Conservation (phyloP, 2,329 filamentous ascomycete species). For the Xylariaceae sp. region DNA sequence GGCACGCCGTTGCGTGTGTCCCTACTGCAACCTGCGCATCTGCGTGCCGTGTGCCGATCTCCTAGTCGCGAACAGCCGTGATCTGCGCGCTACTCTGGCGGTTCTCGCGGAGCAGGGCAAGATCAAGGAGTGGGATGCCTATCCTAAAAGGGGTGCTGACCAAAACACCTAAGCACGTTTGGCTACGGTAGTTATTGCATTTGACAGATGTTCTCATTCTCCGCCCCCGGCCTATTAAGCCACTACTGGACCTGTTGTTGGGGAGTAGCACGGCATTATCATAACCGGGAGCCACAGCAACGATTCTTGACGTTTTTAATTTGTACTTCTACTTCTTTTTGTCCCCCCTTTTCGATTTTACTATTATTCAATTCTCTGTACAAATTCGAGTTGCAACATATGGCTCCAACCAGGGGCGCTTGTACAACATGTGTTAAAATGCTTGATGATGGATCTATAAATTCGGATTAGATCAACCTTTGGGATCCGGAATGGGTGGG, state of each 20-base stretch:
- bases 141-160: slow-evolving; percentile 3
- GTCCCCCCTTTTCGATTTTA: neutral
- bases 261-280: neutral
- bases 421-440: slow-evolving; percentile 1
- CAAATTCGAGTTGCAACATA: slow-evolving; percentile 6
- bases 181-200: neutral
- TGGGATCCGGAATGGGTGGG: too few relatives aligned
- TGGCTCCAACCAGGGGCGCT: slow-evolving; percentile 1
- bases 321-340: neutral
- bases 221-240: neutral
- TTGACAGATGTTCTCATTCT: neutral
- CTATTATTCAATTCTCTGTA: slow-evolving; percentile 14
- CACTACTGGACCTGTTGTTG: neutral
- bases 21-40: slow-evolving; percentile 49
- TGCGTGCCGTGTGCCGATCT: slow-evolving; percentile 46
- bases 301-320: neutral
- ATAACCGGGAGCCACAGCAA: neutral
- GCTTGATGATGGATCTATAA: slow-evolving; percentile 7
- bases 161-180: neutral
- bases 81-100: slow-evolving; percentile 43
- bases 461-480: neutral
- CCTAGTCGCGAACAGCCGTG: slow-evolving; percentile 40
- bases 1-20: slow-evolving; percentile 45
- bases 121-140: slow-evolving; percentile 11
- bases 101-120: slow-evolving; percentile 27